phyloP scores from a whole-genome alignment of 371 early-diverging fungal species.

The Batkoa obscura region DNA sequence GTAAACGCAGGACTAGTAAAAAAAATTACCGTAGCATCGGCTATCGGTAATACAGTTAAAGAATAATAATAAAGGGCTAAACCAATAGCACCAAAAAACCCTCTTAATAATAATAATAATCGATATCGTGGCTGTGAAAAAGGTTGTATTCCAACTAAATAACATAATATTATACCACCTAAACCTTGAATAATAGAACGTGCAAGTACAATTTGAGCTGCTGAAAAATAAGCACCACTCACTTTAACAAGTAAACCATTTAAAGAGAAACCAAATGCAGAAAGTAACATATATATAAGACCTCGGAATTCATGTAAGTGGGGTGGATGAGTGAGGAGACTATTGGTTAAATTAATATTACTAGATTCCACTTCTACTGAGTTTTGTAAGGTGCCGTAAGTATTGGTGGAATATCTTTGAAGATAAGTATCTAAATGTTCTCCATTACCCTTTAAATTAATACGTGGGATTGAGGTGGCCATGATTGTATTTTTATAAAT shows the following conservation, averaged over 20 bases:
- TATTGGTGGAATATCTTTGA: too few species aligned
- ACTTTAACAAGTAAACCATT: constrained; percentile 53
- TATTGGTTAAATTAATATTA: too few species aligned
- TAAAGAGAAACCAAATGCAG: constrained; percentile 46
- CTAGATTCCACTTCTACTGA: too few species aligned
- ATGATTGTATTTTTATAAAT: too few species aligned
- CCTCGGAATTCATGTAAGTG: constrained; percentile 17
- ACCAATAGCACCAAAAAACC: constrained; percentile 38
- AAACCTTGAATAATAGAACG: constrained; percentile 39
- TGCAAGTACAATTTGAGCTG: constrained; percentile 47
- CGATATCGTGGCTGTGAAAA: constrained; percentile 28
- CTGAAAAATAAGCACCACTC: constrained; percentile 26
- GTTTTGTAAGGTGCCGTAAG: too few species aligned
- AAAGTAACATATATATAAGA: constrained; percentile 30
- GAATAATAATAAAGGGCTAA: constrained; percentile 52
- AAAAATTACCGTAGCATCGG: constrained; percentile 59
- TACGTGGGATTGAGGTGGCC: too few species aligned
- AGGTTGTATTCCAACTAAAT: constrained; percentile 23
- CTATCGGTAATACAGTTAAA: constrained; percentile 39
- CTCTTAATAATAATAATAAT: constrained; percentile 36
- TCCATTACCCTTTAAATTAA: too few species aligned
- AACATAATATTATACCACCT: constrained; percentile 29
- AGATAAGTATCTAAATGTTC: too few species aligned
- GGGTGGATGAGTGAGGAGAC: not conserved
- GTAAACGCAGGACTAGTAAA: constrained; percentile 62